A percentile compares a stretch with the other conserved stretches of the same genome.
These are phyloP conservation scores for Cicer yamashitae DNA, from an alignment of 306 rosid genomes.

Conservation along the genomic window DNA sequence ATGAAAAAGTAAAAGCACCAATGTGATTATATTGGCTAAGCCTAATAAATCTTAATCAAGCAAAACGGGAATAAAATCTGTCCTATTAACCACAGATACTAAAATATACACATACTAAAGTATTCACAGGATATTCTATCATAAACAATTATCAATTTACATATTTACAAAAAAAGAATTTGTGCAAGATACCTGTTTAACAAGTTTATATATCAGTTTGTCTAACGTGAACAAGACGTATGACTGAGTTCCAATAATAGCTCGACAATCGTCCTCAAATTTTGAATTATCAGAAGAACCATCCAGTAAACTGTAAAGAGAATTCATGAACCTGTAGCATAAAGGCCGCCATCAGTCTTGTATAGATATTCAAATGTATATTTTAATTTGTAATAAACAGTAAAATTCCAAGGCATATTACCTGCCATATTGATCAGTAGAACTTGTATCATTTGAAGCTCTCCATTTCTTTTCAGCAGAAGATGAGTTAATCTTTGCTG, in stretches of 20 bases:
- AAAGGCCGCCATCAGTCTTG: constrained; percentile 35
- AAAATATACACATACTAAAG: not conserved
- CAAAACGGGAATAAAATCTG: not conserved
- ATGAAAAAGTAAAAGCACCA: constrained; percentile 9
- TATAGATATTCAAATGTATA: constrained; percentile 27
- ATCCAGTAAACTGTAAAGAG: constrained; percentile 92
- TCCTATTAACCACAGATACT: too few species aligned
- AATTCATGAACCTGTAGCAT: constrained; percentile 80
- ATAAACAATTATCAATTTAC: constrained; percentile 1
- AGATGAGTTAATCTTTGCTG: constrained; percentile 91
- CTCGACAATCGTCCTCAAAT: constrained; percentile 99
- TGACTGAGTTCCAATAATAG: constrained; percentile 95
- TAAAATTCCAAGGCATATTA: constrained; percentile 38
- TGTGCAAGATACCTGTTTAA: constrained; percentile 76
- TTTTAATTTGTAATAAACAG: constrained; percentile 30
- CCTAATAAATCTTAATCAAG: not conserved
- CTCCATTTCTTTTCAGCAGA: constrained; percentile 92
- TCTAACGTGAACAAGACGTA: constrained; percentile 93
- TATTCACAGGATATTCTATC: not conserved
- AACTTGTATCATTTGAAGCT: constrained; percentile 70
- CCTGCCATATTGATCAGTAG: constrained; percentile 89
- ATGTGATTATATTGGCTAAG: not conserved
- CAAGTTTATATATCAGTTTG: constrained; percentile 93
- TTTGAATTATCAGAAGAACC: constrained; percentile 96
- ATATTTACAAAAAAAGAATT: constrained; percentile 1